These are phyloP conservation scores for Akebia trifoliata DNA, from an alignment of 164 flowering plant genomes.

Conservation along the genomic window DNA sequence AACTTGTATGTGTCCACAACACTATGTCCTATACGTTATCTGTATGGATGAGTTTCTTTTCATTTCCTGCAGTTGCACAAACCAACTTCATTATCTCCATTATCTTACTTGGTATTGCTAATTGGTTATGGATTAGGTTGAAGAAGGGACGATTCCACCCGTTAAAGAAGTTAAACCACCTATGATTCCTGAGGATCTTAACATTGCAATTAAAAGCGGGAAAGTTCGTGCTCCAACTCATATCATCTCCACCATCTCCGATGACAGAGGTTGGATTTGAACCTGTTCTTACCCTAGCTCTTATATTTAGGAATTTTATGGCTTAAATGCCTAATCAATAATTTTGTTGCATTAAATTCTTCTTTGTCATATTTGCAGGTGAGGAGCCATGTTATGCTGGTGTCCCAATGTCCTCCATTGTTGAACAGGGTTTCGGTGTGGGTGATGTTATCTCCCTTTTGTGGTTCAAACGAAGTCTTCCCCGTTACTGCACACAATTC, in stretches of 20 bases:
- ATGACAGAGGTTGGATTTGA: slow-evolving; percentile 74
- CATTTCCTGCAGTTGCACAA: background rate
- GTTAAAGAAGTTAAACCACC: slow-evolving; percentile 87
- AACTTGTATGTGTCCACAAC: slow-evolving; percentile 51
- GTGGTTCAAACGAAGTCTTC: slow-evolving; percentile 98
- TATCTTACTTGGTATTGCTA: background rate
- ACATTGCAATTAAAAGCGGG: slow-evolving; percentile 84
- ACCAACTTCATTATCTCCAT: background rate
- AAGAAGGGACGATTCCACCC: slow-evolving; percentile 70
- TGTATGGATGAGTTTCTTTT: background rate
- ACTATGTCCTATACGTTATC: slow-evolving; percentile 1
- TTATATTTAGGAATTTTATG: background rate
- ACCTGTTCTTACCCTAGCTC: background rate
- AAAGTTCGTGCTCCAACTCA: slow-evolving; percentile 99
- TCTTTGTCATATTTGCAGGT: slow-evolving; percentile 38
- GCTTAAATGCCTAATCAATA: background rate
- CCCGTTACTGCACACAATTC: slow-evolving; percentile 82
- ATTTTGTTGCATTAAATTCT: slow-evolving; percentile 7
- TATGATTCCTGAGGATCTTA: slow-evolving; percentile 98
- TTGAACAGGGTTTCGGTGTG: slow-evolving; percentile 81
- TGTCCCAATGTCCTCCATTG: slow-evolving; percentile 89
- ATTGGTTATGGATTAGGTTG: slow-evolving; percentile 38
- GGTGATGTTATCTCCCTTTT: slow-evolving; percentile 94
- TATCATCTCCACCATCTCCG: slow-evolving; percentile 94
- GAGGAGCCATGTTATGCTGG: slow-evolving; percentile 96